Conservation (phyloP, 2,329 filamentous ascomycete genomes). For the Dryadomyces quercivorus region DNA sequence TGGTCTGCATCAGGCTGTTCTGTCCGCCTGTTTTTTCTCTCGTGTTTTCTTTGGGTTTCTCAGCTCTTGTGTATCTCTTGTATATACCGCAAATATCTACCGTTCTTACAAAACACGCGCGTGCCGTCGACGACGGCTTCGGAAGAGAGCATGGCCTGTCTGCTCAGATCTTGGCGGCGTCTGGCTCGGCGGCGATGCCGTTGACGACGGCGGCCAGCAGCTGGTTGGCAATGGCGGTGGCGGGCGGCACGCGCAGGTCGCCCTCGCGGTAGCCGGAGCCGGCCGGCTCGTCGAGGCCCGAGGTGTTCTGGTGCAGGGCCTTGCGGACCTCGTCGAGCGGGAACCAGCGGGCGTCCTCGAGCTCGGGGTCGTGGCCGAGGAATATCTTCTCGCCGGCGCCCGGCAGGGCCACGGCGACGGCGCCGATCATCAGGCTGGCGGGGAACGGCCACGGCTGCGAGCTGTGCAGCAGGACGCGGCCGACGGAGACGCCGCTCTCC, state of each 20-base stretch:
- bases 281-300: constrained; percentile 51
- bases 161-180: constrained; percentile 33
- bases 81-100: constrained; percentile 3
- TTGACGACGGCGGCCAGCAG: constrained; percentile 68
- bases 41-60: neutral
- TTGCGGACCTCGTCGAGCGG: constrained; percentile 65
- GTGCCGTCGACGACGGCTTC: too few relatives aligned
- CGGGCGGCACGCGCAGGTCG: constrained; percentile 65
- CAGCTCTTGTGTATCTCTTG: neutral
- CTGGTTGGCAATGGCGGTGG: constrained; percentile 86
- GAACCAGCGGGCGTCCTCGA: constrained; percentile 87
- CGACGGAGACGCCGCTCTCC: constrained; percentile 65
- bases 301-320: constrained; percentile 57
- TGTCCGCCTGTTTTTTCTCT: too few relatives aligned
- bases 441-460: constrained; percentile 85
- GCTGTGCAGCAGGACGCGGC: constrained; percentile 68
- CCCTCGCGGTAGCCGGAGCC: constrained; percentile 63
- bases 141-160: too few relatives aligned
- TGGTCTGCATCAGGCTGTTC: too few relatives aligned
- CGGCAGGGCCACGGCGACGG: constrained; percentile 74
- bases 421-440: constrained; percentile 74
- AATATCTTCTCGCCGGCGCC: constrained; percentile 65
- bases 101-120: too few relatives aligned
- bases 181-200: constrained; percentile 49
- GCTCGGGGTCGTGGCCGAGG: constrained; percentile 78